Evolutionary conservation across 2,329 filamentous ascomycete genomes (phyloP).

Genomic region (Paraphoma chrysanthemicola): DNA sequence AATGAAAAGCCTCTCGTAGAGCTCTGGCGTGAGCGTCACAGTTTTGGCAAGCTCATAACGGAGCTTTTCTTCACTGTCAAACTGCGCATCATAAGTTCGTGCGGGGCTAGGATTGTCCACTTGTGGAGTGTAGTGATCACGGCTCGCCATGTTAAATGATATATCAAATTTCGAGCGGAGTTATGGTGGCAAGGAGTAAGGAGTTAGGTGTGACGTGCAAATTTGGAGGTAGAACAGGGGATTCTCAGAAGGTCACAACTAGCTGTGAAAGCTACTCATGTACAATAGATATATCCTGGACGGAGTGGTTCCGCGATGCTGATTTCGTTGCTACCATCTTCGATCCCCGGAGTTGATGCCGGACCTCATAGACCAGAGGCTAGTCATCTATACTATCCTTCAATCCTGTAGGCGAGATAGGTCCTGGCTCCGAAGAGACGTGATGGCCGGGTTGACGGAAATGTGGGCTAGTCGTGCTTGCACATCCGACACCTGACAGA

Average conservation of each 20-base stretch:
- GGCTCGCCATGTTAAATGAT: constrained; percentile 6
- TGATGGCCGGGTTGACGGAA: not conserved
- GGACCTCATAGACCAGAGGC: not conserved
- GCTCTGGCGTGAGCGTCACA: constrained; percentile 20
- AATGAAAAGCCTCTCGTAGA: constrained; percentile 22
- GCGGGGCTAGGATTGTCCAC: not conserved
- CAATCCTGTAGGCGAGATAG: not conserved
- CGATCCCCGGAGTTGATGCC: not conserved
- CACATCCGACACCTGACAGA: no score
- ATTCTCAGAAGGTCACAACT: not conserved
- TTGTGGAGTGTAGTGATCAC: constrained; percentile 4
- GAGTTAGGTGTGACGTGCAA: no score
- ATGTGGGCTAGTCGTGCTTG: no score
- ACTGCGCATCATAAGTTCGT: constrained; percentile 10
- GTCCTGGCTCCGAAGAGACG: not conserved
- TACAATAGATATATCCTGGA: not conserved
- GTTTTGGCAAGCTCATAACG: constrained; percentile 19
- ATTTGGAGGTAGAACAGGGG: no score
- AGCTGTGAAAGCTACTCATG: not conserved
- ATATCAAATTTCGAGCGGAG: not conserved
- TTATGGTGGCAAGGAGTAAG: not conserved
- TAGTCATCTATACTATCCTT: not conserved
- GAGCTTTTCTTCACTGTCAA: constrained; percentile 19
- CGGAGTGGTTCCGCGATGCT: not conserved
- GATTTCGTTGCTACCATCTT: not conserved